These are phyloP conservation scores for Geotrichum europaeum DNA, from an alignment of 1,139 yeast species.

Conservation along the genomic window DNA sequence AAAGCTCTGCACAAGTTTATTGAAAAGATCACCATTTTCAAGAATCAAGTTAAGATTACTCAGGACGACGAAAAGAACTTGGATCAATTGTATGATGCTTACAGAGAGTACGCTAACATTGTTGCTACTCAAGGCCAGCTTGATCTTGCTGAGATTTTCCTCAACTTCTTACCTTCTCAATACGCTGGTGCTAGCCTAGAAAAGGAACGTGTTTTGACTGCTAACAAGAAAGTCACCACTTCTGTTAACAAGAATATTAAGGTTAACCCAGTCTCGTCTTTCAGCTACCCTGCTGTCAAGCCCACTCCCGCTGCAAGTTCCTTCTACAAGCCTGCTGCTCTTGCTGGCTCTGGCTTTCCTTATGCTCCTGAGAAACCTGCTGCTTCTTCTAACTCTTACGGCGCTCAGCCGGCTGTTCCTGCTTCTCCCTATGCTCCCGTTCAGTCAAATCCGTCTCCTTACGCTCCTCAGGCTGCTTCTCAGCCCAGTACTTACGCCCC, in stretches of 20 bases:
- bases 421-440: slow-evolving; percentile 17
- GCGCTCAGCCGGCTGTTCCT: slow-evolving; percentile 9
- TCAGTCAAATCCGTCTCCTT: slow-evolving; percentile 17
- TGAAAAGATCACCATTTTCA: slow-evolving; percentile 74
- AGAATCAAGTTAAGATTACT: slow-evolving; percentile 36
- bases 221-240: slow-evolving; percentile 33
- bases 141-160: slow-evolving; percentile 68
- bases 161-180: slow-evolving; percentile 63
- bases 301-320: slow-evolving; percentile 4
- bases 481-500: slow-evolving; percentile 16
- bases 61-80: slow-evolving; percentile 34
- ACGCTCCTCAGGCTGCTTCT: slow-evolving; percentile 19
- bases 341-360: slow-evolving; percentile 23
- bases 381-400: slow-evolving; percentile 17
- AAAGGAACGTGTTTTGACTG: slow-evolving; percentile 71
- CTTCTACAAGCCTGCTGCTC: slow-evolving; percentile 14
- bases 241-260: slow-evolving; percentile 11
- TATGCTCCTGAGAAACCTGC: slow-evolving; percentile 11
- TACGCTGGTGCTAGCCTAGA: slow-evolving; percentile 56
- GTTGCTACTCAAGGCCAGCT: slow-evolving; percentile 81
- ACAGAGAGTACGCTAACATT: slow-evolving; percentile 72
- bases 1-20: slow-evolving; percentile 76
- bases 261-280: slow-evolving; percentile 16
- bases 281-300: slow-evolving; percentile 3
- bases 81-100: slow-evolving; percentile 50